phyloP scores from a whole-genome alignment of 2,329 filamentous ascomycete species.

The Volutella citrinella region DNA sequence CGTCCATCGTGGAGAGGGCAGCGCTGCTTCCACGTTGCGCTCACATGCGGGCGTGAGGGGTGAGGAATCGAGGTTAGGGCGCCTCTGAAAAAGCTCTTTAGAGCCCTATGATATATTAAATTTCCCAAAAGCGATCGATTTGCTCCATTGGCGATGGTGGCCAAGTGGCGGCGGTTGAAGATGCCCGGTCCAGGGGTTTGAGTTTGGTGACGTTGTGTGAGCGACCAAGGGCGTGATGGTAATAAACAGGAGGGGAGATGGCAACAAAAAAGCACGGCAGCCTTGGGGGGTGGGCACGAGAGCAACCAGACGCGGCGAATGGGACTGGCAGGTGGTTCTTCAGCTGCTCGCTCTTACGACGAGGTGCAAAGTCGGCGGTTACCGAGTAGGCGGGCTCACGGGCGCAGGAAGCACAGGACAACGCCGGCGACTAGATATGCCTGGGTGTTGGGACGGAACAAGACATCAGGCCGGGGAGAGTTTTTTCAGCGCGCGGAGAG shows the following conservation, averaged over 20 bases:
- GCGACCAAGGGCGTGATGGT: slow-evolving; percentile 13
- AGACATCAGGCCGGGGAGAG: slow-evolving; percentile 22
- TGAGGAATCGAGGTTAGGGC: slow-evolving; percentile 7
- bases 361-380: slow-evolving; percentile 12
- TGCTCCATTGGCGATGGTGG: slow-evolving; percentile 20
- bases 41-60: slow-evolving; percentile 17
- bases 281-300: slow-evolving; percentile 5
- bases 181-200: slow-evolving; percentile 8
- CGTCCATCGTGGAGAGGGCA: slow-evolving; percentile 23
- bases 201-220: slow-evolving; percentile 13
- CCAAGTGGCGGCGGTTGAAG: slow-evolving; percentile 13
- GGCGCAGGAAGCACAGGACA: slow-evolving; percentile 14
- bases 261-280: slow-evolving; percentile 15
- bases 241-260: slow-evolving; percentile 18
- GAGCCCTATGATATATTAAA: slow-evolving; percentile 12
- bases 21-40: slow-evolving; percentile 11
- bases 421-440: slow-evolving; percentile 16
- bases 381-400: slow-evolving; percentile 12
- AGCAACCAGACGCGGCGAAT: slow-evolving; percentile 12
- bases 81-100: slow-evolving; percentile 24
- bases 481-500: slow-evolving; percentile 22
- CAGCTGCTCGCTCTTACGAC: no score
- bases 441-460: slow-evolving; percentile 16
- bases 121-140: slow-evolving; percentile 11
- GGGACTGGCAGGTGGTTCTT: slow-evolving; percentile 17